Conservation (phyloP, 2,329 filamentous ascomycete species). For the Claviceps sp. region DNA sequence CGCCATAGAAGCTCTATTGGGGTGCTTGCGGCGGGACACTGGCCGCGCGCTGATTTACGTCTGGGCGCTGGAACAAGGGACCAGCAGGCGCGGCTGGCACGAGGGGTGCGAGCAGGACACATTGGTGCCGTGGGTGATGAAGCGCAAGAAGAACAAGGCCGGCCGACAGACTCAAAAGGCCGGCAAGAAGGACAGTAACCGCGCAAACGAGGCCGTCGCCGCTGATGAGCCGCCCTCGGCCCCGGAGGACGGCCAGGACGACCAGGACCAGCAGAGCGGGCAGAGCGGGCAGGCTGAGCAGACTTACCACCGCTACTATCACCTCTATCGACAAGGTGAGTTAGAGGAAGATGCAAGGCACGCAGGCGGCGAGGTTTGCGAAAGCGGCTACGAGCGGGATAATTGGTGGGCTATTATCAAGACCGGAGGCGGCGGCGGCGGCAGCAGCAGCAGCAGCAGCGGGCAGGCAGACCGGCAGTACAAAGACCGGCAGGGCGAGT, state of each 20-base stretch:
- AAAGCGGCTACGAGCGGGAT: slow-evolving; percentile 86
- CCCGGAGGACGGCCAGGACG: neutral
- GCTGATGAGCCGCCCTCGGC: neutral
- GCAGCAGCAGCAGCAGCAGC: too few relatives aligned
- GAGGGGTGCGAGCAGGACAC: slow-evolving; percentile 75
- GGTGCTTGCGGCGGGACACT: slow-evolving; percentile 42
- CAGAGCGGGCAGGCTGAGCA: slow-evolving; percentile 20
- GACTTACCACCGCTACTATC: slow-evolving; percentile 85
- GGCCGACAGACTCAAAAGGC: neutral
- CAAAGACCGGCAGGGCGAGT: too few relatives aligned
- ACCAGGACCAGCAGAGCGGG: neutral
- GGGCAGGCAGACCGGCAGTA: too few relatives aligned
- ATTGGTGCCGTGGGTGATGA: slow-evolving; percentile 87
- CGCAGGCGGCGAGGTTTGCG: slow-evolving; percentile 63
- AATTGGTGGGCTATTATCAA: slow-evolving; percentile 86
- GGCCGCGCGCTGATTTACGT: slow-evolving; percentile 76
- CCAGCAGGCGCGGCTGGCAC: slow-evolving; percentile 79
- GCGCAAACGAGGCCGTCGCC: neutral
- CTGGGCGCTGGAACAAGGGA: slow-evolving; percentile 88
- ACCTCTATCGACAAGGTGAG: slow-evolving; percentile 78
- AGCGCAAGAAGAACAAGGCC: slow-evolving; percentile 10
- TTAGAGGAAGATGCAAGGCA: slow-evolving; percentile 64
- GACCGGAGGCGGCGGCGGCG: neutral
- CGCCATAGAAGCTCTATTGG: slow-evolving; percentile 58
- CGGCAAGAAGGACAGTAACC: neutral